A percentile compares a stretch with the other conserved stretches of the same genome.
Conservation (phyloP, 257 asterid species). For the Ophiorrhiza pumila region DNA sequence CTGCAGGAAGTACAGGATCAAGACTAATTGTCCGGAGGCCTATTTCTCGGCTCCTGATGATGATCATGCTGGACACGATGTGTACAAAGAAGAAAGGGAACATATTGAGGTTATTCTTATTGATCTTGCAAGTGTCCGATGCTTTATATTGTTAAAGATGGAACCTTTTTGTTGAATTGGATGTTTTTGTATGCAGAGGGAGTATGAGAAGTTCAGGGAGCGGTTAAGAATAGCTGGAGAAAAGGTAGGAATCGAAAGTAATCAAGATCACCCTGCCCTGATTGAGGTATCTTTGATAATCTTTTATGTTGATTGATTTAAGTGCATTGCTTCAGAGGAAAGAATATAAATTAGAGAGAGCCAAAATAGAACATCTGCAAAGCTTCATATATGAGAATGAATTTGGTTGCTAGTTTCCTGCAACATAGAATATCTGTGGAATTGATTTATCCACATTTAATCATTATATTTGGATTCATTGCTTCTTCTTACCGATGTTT, state of each 20-base stretch:
- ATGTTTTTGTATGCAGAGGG: slow-evolving; percentile 26
- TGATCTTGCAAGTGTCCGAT: not conserved
- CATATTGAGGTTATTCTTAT: slow-evolving; percentile 32
- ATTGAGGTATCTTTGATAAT: no score
- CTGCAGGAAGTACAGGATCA: slow-evolving; percentile 43
- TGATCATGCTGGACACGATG: slow-evolving; percentile 8
- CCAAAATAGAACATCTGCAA: not conserved
- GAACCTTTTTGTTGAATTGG: not conserved
- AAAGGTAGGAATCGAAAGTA: slow-evolving; percentile 11
- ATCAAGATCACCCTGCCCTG: slow-evolving; percentile 33
- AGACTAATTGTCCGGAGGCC: slow-evolving; percentile 44
- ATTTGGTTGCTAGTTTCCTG: not conserved
- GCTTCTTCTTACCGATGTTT: no score
- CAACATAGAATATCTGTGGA: no score
- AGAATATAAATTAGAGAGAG: not conserved
- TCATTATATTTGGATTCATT: not conserved
- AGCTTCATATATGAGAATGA: not conserved
- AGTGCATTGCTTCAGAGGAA: not conserved
- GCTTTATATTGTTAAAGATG: not conserved
- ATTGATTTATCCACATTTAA: not conserved
- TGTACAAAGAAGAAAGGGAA: slow-evolving; percentile 29
- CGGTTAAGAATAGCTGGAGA: slow-evolving; percentile 26
- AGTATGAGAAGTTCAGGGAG: slow-evolving; percentile 35
- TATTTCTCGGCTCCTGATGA: slow-evolving; percentile 25
- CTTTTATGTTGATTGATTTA: not conserved